Base-by-base conservation (phyloP, 2,329 filamentous ascomycete genomes). In the Trichoderma sp. region DNA sequence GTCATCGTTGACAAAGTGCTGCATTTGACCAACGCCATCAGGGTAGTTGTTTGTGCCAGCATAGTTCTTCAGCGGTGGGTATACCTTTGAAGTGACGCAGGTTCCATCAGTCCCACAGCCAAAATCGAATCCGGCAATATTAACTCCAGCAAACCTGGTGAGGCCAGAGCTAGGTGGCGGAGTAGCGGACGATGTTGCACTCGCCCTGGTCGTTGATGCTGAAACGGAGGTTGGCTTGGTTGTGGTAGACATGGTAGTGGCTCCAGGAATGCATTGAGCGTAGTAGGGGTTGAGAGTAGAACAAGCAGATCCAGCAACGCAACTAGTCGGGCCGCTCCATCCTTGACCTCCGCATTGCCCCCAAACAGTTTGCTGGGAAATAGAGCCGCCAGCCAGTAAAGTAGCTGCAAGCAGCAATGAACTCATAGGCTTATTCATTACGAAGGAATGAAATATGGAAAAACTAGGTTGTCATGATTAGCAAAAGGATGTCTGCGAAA, bases 1-100 rank as follows among this genome's bases (percentile, higher is more conserved):
- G 74, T 84, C 80, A 66, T 85, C 81, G 6, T 81, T 80, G 65
- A 82, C 79, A 74, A 88, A 89, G 75, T 88, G 86, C 30, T 84
- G 79, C 84, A 89, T 88, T 74, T 88, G 86, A 1, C 78, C 82
- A 11, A 81, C 76, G 13, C 83, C 85, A 50, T 73, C 72, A 17
- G 72, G 72, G 23, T 73, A 61, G 58, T 73, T 69, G 71, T 81
- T 74, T 20, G 75, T 74, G 23, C 75, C 76, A 28, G 73, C 73
- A 15, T 76, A 72, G 23, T 74, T 73, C 32, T 72, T 73, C 17
- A 80, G 66, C 30, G 79, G 80, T 28, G 82, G 76, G 65, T 82
- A 79, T 13, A 78, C 57, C 13, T 70, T 39, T 3, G 39, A 30
- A 7, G 64, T 70, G 53, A 63, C 30, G 13, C 9, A 65, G 70